Evolutionary conservation across 2,329 filamentous ascomycete genomes (phyloP).

Genomic region (Fusarium armeniacum): DNA sequence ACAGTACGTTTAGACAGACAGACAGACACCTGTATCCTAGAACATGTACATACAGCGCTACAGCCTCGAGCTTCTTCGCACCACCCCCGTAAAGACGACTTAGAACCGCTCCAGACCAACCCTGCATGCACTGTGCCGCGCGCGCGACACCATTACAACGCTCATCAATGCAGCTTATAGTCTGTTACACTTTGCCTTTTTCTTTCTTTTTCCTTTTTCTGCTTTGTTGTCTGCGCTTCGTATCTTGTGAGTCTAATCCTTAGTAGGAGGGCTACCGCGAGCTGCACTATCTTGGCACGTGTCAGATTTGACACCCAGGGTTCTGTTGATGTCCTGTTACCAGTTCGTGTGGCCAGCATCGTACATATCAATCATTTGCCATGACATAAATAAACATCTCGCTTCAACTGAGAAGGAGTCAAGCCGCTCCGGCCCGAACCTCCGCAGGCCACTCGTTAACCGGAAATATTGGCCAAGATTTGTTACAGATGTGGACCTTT

Average conservation of each 20-base stretch:
- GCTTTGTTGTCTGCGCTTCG: conserved; percentile 16
- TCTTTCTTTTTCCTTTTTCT: conserved; percentile 7
- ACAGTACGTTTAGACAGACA: not conserved
- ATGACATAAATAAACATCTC: not conserved
- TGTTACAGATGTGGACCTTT: conserved; percentile 15
- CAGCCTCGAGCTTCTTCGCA: not conserved
- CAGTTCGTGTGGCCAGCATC: conserved; percentile 13
- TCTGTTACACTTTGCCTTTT: conserved; percentile 37
- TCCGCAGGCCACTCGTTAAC: conserved; percentile 17
- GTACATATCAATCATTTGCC: not conserved
- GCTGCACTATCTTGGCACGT: conserved; percentile 19
- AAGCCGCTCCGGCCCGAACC: conserved; percentile 32
- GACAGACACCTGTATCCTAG: not conserved
- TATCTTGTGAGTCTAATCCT: conserved; percentile 22
- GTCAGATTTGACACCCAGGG: conserved; percentile 28
- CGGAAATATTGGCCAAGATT: conserved; percentile 18
- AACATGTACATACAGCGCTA: not conserved
- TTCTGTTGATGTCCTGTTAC: conserved; percentile 10
- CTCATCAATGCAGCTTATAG: conserved; percentile 28
- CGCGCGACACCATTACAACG: conserved; percentile 28
- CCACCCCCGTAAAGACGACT: not conserved
- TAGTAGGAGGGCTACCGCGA: conserved; percentile 6
- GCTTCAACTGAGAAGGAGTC: not conserved
- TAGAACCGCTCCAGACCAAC: conserved; percentile 12
- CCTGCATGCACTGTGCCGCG: conserved; percentile 20